Percentiles rank a stretch among this genome's conserved stretches.
phyloP scores from a whole-genome alignment of 768 basidiomycete species.

The Lactarius hatsudake region DNA sequence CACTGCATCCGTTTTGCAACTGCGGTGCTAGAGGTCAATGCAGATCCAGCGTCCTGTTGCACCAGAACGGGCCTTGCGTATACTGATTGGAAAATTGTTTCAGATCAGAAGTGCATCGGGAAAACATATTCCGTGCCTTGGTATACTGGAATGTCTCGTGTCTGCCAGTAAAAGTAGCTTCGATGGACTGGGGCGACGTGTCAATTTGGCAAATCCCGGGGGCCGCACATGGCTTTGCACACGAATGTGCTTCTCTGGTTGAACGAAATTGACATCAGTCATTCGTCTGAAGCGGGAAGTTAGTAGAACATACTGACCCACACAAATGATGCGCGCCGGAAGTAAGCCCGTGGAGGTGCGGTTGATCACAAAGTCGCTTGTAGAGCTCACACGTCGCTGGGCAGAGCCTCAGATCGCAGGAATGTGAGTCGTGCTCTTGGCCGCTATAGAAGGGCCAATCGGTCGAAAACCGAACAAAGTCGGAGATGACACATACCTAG shows the following conservation, averaged over 20 bases:
- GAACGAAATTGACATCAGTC: neutral
- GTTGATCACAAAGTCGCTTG: slow-evolving; percentile 46
- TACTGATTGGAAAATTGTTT: slow-evolving; percentile 37
- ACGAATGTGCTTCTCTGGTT: slow-evolving; percentile 50
- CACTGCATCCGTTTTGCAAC: slow-evolving; percentile 52
- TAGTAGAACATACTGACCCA: slow-evolving; percentile 41
- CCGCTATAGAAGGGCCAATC: slow-evolving; percentile 36
- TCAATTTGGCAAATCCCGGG: slow-evolving; percentile 57
- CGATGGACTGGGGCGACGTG: slow-evolving; percentile 54
- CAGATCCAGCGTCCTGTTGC: neutral
- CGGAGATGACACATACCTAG: slow-evolving; percentile 5
- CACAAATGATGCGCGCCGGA: slow-evolving; percentile 48
- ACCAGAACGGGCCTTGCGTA: slow-evolving; percentile 43
- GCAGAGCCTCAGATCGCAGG: slow-evolving; percentile 51
- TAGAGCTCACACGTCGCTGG: slow-evolving; percentile 55
- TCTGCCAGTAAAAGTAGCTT: slow-evolving; percentile 56
- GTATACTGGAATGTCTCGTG: slow-evolving; percentile 64
- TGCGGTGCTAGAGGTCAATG: slow-evolving; percentile 25
- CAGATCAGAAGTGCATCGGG: neutral
- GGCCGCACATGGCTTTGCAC: slow-evolving; percentile 41
- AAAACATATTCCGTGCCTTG: slow-evolving; percentile 39
- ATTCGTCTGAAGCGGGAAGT: neutral
- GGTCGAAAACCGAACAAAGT: too few species aligned
- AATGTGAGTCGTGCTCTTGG: slow-evolving; percentile 43
- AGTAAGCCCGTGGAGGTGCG: slow-evolving; percentile 52